Evolutionary conservation across 2,329 filamentous ascomycete genomes (phyloP).

Genomic region (Alternaria burnsii): DNA sequence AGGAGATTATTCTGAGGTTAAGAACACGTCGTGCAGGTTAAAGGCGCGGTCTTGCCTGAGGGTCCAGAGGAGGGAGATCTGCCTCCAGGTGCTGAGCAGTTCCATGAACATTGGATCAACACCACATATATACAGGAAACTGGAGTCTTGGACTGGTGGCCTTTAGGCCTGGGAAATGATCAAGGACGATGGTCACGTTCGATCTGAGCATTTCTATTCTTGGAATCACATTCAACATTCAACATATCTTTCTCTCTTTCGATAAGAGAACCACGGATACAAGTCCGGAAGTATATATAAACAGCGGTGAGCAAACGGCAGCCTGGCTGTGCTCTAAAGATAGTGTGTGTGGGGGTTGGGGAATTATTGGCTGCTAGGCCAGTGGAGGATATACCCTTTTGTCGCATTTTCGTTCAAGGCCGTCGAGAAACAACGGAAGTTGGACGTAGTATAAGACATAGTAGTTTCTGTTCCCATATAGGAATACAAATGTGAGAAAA

Average conservation of each 20-base stretch:
- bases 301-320: background rate
- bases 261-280: constrained; percentile 2
- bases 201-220: constrained; percentile 1
- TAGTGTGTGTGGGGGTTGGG: background rate
- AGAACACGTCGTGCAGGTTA: background rate
- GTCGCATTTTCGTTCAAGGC: constrained; percentile 2
- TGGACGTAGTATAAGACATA: background rate
- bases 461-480: background rate
- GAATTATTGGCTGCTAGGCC: constrained; percentile 5
- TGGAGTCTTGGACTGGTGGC: background rate
- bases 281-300: constrained; percentile 7
- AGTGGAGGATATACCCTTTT: constrained; percentile 12
- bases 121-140: background rate
- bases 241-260: background rate
- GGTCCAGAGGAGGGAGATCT: background rate
- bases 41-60: background rate
- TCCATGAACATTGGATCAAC: background rate
- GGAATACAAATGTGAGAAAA: too few relatives aligned
- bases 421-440: background rate
- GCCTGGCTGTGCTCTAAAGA: constrained; percentile 2
- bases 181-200: background rate
- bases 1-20: background rate
- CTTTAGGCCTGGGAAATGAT: constrained; percentile 3
- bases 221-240: constrained; percentile 1
- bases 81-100: background rate